Percentiles rank a stretch among this genome's conserved stretches.
phyloP scores from a whole-genome alignment of 495 filamentous ascomycete genomes.

The Aspergillus asperescens region DNA sequence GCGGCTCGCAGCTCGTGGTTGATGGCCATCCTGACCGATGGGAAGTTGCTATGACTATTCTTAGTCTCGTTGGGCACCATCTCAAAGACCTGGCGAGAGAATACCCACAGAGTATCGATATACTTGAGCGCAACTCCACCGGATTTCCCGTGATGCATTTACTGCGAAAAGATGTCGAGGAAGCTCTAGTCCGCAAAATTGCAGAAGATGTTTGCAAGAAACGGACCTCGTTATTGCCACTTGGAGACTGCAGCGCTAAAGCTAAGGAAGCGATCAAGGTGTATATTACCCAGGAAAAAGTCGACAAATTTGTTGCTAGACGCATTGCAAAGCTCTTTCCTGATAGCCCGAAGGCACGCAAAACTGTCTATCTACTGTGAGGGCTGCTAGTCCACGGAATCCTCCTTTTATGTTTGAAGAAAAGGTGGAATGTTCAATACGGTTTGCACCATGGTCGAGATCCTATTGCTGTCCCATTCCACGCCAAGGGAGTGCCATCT shows the following conservation, averaged over 20 bases:
- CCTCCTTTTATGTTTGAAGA: conserved; percentile 52
- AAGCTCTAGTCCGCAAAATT: conserved; percentile 8
- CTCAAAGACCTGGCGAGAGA: conserved; percentile 15
- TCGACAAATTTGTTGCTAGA: background rate
- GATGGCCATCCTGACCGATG: conserved; percentile 58
- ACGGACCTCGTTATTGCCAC: conserved; percentile 1
- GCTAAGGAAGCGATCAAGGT: conserved; percentile 5
- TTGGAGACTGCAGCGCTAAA: conserved; percentile 16
- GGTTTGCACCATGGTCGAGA: conserved; percentile 49
- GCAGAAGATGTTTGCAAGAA: conserved; percentile 13
- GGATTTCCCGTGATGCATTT: conserved; percentile 24
- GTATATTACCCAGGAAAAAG: conserved; percentile 11
- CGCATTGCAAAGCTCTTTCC: conserved; percentile 2
- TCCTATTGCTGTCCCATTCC: conserved; percentile 61
- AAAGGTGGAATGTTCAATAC: conserved; percentile 68
- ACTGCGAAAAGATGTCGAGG: conserved; percentile 18
- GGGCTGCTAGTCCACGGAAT: conserved; percentile 56
- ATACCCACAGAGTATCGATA: conserved; percentile 36
- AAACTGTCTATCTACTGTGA: conserved; percentile 49
- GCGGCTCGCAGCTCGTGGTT: conserved; percentile 49
- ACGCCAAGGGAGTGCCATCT: conserved; percentile 60
- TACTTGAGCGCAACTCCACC: conserved; percentile 12
- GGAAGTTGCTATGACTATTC: conserved; percentile 49
- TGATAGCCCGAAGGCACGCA: background rate
- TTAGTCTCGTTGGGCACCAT: conserved; percentile 37